Base-by-base conservation (phyloP, 75 land plant genomes). In the Cupressus sempervirens region DNA sequence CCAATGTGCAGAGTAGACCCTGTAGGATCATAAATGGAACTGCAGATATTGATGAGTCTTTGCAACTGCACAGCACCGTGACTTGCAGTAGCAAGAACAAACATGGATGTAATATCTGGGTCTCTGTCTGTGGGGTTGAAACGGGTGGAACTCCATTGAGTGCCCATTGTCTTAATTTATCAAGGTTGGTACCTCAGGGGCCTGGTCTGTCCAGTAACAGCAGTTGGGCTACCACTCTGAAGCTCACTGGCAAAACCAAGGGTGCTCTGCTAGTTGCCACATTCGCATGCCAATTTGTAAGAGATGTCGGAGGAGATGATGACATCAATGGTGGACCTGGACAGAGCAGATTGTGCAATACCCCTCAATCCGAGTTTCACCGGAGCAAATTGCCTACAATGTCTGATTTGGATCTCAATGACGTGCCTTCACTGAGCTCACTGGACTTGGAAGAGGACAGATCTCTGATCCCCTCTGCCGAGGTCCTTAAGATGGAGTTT, bases 31-130 rank as follows among this genome's bases (percentile, higher is more conserved):
- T 84, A 16, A 76, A 84, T 41, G 80, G 77, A 12, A 40, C 26
- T 41, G 85, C 48, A 30, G 85, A 84, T 26, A 75, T 84, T 45
- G 85, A 84, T 29, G 85, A 84, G 50, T 34, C 85, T 84, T 82
- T 84, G 13, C 48, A 45, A 45, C 18, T 84, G 34, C 50, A 84
- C 30, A 84, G 81, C 35, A 46, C 58, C 43, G 36, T 84, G 83
- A 41, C 36, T 32, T 62, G 26, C n/a, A 62, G 67, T 62, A 62
- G n/a, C 8, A 29, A 29, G 34, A 41, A 16, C 46, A 38, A 76
- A 41, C 16, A 77, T 40, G 82, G 52, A 46, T 41, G 46, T 43
- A 46, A 18, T 4, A 43, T 84, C 77, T 48, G 46, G 76, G 36
- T 79, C 58, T 84, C 85, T 75, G 85, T 76, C 1, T 41, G 34